These are phyloP conservation scores for Ceratocystis harringtonii DNA, from an alignment of 2,329 filamentous ascomycete genomes.

Conservation along the genomic window DNA sequence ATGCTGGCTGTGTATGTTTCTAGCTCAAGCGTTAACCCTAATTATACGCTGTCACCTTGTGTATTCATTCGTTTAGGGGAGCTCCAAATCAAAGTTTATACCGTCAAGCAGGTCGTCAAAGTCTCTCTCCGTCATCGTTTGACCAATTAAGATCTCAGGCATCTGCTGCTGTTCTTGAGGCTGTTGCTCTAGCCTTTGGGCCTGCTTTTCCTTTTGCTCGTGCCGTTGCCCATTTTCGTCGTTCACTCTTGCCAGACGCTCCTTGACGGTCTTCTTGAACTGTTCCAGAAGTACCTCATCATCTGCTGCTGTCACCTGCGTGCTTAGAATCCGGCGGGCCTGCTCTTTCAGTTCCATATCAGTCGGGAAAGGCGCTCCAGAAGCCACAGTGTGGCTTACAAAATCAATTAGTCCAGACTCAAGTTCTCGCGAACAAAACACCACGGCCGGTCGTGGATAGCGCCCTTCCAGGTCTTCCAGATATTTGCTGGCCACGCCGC, in stretches of 20 bases:
- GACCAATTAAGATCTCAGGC: neutral
- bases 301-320: constrained; percentile 37
- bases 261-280: constrained; percentile 30
- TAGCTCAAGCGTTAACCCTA: neutral
- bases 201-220: neutral
- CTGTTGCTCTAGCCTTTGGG: neutral
- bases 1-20: too few species aligned
- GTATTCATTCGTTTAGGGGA: neutral
- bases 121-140: constrained; percentile 12
- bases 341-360: constrained; percentile 34
- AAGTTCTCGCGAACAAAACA: constrained; percentile 45
- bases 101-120: constrained; percentile 13
- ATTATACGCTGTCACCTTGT: neutral
- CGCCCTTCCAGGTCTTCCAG: constrained; percentile 31
- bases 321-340: constrained; percentile 34
- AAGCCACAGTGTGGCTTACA: constrained; percentile 29
- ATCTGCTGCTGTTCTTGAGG: neutral
- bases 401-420: constrained; percentile 39
- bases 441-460: constrained; percentile 32
- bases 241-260: neutral
- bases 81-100: constrained; percentile 13
- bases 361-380: constrained; percentile 30
- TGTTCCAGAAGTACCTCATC: constrained; percentile 37
- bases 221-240: neutral
- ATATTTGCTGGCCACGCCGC: constrained; percentile 34